Percentiles rank a stretch among this genome's conserved stretches.
These are phyloP conservation scores for Quercus glauca DNA, from an alignment of 306 rosid genomes.

Conservation along the genomic window DNA sequence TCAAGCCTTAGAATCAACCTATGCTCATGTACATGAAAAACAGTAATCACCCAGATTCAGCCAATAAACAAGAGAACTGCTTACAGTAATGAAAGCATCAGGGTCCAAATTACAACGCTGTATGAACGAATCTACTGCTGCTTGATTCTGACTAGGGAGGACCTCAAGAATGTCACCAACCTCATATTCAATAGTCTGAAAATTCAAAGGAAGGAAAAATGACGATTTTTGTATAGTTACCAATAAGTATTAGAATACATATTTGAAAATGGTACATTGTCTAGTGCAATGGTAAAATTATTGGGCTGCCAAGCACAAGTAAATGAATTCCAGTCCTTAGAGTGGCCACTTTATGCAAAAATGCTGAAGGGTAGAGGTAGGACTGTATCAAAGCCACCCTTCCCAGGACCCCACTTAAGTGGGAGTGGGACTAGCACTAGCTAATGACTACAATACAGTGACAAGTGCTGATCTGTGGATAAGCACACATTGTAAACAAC, in stretches of 20 bases:
- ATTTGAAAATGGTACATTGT: no score
- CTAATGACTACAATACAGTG: neutral
- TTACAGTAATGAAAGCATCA: slow-evolving; percentile 69
- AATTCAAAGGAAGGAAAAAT: neutral
- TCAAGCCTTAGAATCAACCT: neutral
- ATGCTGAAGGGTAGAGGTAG: no score
- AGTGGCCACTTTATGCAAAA: no score
- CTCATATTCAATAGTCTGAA: slow-evolving; percentile 59
- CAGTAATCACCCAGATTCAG: neutral
- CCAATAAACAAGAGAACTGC: slow-evolving; percentile 26
- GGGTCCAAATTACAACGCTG: slow-evolving; percentile 76
- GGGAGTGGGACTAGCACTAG: no score
- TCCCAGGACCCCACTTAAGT: no score
- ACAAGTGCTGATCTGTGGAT: neutral
- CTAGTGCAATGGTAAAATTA: neutral
- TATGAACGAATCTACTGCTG: slow-evolving; percentile 70
- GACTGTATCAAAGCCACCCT: no score
- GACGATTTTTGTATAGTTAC: neutral
- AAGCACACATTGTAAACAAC: slow-evolving; percentile 26
- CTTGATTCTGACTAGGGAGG: slow-evolving; percentile 74
- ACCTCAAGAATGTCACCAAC: slow-evolving; percentile 77
- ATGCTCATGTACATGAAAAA: neutral
- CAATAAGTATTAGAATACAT: neutral
- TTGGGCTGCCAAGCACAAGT: no score
- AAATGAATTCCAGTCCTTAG: no score